These are phyloP conservation scores for Ogataea salicorniae DNA, from an alignment of 805 yeast species.

Conservation along the genomic window DNA sequence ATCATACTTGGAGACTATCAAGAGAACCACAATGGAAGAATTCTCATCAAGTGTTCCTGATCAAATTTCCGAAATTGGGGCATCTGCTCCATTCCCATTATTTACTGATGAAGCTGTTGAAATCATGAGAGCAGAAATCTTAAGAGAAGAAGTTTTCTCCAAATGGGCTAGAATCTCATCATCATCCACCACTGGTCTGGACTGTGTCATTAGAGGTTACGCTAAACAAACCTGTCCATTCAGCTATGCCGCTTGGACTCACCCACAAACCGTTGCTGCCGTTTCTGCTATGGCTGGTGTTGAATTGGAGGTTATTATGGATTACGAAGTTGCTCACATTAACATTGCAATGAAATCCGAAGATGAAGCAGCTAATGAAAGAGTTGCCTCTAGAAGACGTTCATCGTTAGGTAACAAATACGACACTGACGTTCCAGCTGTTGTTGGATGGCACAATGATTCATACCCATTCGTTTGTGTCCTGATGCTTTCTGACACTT, in stretches of 20 bases:
- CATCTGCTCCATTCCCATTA: constrained; percentile 54
- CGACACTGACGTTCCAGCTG: constrained; percentile 42
- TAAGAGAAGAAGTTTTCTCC: constrained; percentile 40
- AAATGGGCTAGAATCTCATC: constrained; percentile 39
- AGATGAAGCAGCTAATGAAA: constrained; percentile 31
- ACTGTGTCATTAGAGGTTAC: constrained; percentile 47
- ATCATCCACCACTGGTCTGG: constrained; percentile 45
- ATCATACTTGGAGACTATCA: constrained; percentile 31
- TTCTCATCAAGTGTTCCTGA: constrained; percentile 40
- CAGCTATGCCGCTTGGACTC: constrained; percentile 52
- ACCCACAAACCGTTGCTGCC: constrained; percentile 50
- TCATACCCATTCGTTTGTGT: constrained; percentile 64
- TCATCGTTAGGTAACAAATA: constrained; percentile 18
- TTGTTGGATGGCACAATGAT: constrained; percentile 61
- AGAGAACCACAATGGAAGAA: constrained; percentile 44
- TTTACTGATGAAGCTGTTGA: constrained; percentile 57
- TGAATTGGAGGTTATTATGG: constrained; percentile 49
- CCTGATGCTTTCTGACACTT: constrained; percentile 55
- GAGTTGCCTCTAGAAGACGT: constrained; percentile 19
- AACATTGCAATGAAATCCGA: constrained; percentile 44
- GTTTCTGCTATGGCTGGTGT: constrained; percentile 56
- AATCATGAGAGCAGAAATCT: constrained; percentile 52
- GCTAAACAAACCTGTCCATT: constrained; percentile 45
- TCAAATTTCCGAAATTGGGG: constrained; percentile 53
- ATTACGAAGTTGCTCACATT: constrained; percentile 51